Base-by-base conservation (phyloP, 169 alveolate species). In the Plasmodium berghei region DNA sequence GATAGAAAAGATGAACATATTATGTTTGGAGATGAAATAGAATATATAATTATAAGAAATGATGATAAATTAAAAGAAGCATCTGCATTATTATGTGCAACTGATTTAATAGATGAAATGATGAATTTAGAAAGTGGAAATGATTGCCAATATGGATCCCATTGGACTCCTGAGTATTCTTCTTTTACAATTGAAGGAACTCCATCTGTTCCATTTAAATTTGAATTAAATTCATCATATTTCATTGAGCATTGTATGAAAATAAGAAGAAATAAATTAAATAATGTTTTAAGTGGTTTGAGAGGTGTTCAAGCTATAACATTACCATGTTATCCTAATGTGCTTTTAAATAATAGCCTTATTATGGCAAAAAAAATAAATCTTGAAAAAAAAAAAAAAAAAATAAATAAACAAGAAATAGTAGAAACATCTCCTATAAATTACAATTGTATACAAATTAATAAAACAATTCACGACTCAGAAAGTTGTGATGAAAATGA, bases 171-270 rank as follows among this genome's bases (percentile, higher is more conserved):
- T 18, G 96, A 94, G 66, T 94, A 85, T 66, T 92, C 93, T 12
- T 89, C 96, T 2, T 94, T 71, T 72, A 94, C 93, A 75, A 75
- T 94, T 42, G 96, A 94, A 56, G 94, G 92, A 1, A 92, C 91
- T 10, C 96, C 96, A 18, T 56, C 88, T 12, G 88, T 87, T n/a
- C 95, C 96, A 4, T 92, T 89, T 71, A 34, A 67, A 49, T 69
- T 94, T 72, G 88, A 86, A 16, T 49, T 73, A 9, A 89, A 88
- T 69, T 92, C 92, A 6, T 74, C 83, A 9, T 63, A 62, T 26
- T 74, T 74, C 73, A 63, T 80, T 58, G 71, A 73, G 22, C 87
- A 89, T 34, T 72, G 91, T 20, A 61, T 66, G 62, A 55, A 86
- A 12, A 87, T 87, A 64, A 58, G 93, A 49, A 45, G 74, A 22